phyloP scores from a whole-genome alignment of 164 flowering plant genomes.

The Echeveria elegans region DNA sequence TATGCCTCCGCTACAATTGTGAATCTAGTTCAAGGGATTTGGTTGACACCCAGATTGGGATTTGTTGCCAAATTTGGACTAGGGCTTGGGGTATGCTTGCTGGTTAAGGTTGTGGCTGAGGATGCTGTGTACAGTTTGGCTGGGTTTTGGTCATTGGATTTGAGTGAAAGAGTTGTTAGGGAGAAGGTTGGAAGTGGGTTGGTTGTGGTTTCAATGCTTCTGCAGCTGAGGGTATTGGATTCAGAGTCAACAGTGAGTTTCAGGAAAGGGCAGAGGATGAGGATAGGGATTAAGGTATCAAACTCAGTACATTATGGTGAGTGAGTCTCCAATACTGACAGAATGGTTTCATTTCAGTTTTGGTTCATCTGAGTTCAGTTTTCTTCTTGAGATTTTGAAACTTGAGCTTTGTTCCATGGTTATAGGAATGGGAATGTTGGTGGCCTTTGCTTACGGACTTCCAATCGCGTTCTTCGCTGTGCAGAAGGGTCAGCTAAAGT shows the following conservation, averaged over 20 bases:
- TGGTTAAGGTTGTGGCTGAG: conserved; percentile 47
- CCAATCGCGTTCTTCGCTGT: conserved; percentile 36
- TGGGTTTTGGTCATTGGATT: conserved; percentile 48
- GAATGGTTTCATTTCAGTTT: neutral
- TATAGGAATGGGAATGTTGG: conserved; percentile 44
- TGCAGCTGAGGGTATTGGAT: no score
- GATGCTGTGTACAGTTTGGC: conserved; percentile 19
- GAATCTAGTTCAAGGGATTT: conserved; percentile 24
- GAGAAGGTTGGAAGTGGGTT: conserved; percentile 70
- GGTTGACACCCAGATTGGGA: neutral
- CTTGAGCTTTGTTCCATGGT: neutral
- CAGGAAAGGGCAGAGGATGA: conserved; percentile 3
- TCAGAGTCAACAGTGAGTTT: neutral
- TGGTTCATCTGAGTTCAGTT: neutral
- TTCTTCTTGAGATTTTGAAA: neutral
- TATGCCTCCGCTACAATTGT: conserved; percentile 44
- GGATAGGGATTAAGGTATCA: conserved; percentile 13
- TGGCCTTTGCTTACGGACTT: conserved; percentile 37
- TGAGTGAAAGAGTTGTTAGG: conserved; percentile 53
- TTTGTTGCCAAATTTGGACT: no score
- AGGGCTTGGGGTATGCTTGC: conserved; percentile 40
- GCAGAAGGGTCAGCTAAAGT: conserved; percentile 26
- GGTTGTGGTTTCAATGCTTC: conserved; percentile 48
- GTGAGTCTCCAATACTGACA: conserved; percentile 4
- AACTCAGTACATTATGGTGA: conserved; percentile 29